Evolutionary conservation across 2,329 filamentous ascomycete genomes (phyloP), one percentile per base, ranked within the genome.

Genomic region (Graphilbum sp.): DNA sequence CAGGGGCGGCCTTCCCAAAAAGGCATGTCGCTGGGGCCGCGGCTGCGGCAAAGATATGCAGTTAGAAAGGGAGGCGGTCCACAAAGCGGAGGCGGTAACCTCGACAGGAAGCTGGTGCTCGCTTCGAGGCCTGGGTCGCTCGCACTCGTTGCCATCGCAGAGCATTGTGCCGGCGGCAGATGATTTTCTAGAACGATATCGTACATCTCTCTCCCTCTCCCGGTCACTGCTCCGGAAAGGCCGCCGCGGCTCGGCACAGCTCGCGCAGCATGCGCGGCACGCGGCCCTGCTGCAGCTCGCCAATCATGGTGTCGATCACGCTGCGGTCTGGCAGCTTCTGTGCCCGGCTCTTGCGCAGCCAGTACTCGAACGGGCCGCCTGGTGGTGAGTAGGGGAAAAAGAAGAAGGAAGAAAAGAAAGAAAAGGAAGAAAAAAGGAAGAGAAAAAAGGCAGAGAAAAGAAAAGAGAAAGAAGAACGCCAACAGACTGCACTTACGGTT

Each of bases 291-390:
- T 57, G 51, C 19, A 66, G 49, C 16, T 45, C 48, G 2, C 39
- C 42, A 38, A 66, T 51, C 27, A 53, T 54, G 16, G 59, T 50
- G 19, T 59, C 56, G 7, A 64, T 55, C 24, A 58, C 35, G 4
- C 43, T 41, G 2, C 45, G 39, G 37, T 60, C 52, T 1, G 54
- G 49, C 10, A 60, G 46, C 17, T 58, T 55, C 41, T 61, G 56
- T 5, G 47, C 47, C 32, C 58, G 56, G 5, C 61, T 62, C 29
- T 56, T 52, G 10, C 56, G 55, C n/a, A 64, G 51, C 62, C 62
- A 66, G 47, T 66, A 63, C 48, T 62, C 57, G 41, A 66, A 63
- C 0, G 62, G 61, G 0, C 62, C 62, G 6, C 27, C 27, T 29
- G 27, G 7, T 29, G 15, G 27, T n/a, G 7, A 13, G 27, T 15